Evolutionary conservation across 140 eudicot species (phyloP), one percentile per base, ranked within the genome.

Genomic region (Artemisia princeps): DNA sequence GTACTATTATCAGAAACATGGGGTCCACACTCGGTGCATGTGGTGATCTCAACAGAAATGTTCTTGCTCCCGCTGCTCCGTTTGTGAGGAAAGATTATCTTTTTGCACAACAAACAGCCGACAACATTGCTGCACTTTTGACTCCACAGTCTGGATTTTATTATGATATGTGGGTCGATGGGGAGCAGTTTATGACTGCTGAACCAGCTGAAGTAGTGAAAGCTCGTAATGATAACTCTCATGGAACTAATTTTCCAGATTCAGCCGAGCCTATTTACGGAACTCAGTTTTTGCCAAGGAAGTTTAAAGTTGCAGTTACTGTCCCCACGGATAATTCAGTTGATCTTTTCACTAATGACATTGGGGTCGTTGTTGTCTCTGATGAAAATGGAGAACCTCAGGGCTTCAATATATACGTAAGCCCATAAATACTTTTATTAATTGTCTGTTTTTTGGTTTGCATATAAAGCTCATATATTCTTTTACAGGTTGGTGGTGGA

Each of bases 161-260:
- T 74, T 92, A 92, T 81, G 98, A 92, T 60, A 86, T 88, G 89
- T 92, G 98, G 98, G 98, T 92, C 16, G 98, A 88, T 84, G 98
- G 98, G 8, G 96, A 92, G 75, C 79, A 77, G 74, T 26, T 88
- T 68, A 85, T 92, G 95, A 64, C 98, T 26, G 87, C 95, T 6
- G 98, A 92, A 69, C 90, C 98, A 52, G 84, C 98, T 45, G 95
- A 92, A 80, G 98, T 92, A 12, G 88, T 78, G 24, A 73, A 82
- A 78, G 98, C 96, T 24, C 94, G 98, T 9, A 86, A 88, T 73
- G 98, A 92, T 78, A 92, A 92, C 61, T 85, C 98, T 22, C 95
- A 92, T 73, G 98, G 98, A 42, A 92, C 98, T 9, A 92, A 92
- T 68, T 92, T 92, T 33, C 83, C 90, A 1, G 95, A 88, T 76